Evolutionary conservation across 495 filamentous ascomycete species (phyloP).

Genomic region (Letharia lupina): DNA sequence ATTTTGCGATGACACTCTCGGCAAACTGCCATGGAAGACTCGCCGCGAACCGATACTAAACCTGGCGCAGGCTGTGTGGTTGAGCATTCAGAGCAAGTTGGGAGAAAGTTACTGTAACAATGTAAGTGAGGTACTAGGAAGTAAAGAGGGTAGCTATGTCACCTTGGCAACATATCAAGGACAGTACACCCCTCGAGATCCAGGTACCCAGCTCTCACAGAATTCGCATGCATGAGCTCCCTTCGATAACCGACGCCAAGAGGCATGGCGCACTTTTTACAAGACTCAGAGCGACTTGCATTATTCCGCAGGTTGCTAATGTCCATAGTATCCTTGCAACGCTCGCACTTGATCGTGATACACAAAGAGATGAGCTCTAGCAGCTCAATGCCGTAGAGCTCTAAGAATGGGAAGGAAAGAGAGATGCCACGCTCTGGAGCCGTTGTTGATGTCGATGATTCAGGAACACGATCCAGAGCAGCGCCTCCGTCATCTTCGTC

Average conservation of each 20-base stretch:
- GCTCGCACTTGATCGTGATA: slow-evolving; percentile 70
- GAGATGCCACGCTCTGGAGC: slow-evolving; percentile 59
- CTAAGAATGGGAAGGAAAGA: slow-evolving; percentile 73
- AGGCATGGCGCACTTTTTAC: slow-evolving; percentile 68
- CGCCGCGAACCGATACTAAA: slow-evolving; percentile 63
- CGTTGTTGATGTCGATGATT: slow-evolving; percentile 18
- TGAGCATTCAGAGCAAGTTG: slow-evolving; percentile 76
- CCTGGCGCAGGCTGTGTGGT: slow-evolving; percentile 54
- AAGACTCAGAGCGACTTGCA: slow-evolving; percentile 39
- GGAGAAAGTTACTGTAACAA: slow-evolving; percentile 54
- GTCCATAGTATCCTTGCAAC: slow-evolving; percentile 73
- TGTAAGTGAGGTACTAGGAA: not conserved
- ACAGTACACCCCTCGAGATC: slow-evolving; percentile 73
- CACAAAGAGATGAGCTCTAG: slow-evolving; percentile 63
- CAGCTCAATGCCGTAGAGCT: slow-evolving; percentile 74
- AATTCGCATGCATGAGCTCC: slow-evolving; percentile 69
- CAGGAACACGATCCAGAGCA: slow-evolving; percentile 22
- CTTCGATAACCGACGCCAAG: slow-evolving; percentile 64
- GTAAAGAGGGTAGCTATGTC: not conserved
- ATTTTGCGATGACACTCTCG: slow-evolving; percentile 77
- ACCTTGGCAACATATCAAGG: slow-evolving; percentile 65
- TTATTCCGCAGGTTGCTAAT: slow-evolving; percentile 54
- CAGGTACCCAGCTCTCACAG: slow-evolving; percentile 71
- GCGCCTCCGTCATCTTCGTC: slow-evolving; percentile 42
- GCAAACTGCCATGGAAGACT: slow-evolving; percentile 69